These are phyloP conservation scores for Hemisphaericaspora nanyangensis DNA, from an alignment of 805 yeast genomes.

Conservation along the genomic window DNA sequence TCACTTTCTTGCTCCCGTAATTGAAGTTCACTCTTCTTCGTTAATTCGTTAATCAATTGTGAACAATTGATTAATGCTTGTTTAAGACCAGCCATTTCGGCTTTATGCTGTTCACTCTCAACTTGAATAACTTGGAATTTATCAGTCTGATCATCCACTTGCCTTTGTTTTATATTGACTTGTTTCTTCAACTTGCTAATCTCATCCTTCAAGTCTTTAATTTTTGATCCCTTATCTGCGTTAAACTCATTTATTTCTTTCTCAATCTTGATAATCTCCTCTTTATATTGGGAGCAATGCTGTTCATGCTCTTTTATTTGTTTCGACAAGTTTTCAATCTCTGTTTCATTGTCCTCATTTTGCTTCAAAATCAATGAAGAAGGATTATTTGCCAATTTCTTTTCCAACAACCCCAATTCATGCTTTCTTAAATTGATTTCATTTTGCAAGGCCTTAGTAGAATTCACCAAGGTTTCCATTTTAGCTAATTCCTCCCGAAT, in stretches of 20 bases:
- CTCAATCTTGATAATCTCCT: constrained; percentile 53
- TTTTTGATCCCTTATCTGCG: constrained; percentile 73
- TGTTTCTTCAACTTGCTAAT: constrained; percentile 30
- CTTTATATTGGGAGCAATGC: constrained; percentile 25
- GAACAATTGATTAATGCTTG: constrained; percentile 39
- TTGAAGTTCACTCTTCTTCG: constrained; percentile 5
- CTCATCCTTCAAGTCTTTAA: constrained; percentile 59
- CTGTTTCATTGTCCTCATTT: constrained; percentile 42
- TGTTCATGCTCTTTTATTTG: constrained; percentile 34
- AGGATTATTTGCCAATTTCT: constrained; percentile 52
- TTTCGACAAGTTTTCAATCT: constrained; percentile 40
- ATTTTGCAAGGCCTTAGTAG: constrained; percentile 55
- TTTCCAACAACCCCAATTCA: constrained; percentile 52
- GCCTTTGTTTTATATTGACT: constrained; percentile 38
- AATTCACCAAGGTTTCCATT: constrained; percentile 41
- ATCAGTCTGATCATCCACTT: constrained; percentile 46
- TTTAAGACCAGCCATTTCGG: constrained; percentile 48
- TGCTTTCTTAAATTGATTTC: constrained; percentile 56
- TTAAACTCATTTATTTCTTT: constrained; percentile 80
- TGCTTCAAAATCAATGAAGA: constrained; percentile 53
- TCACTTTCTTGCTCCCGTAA: constrained; percentile 14
- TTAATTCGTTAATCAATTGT: constrained; percentile 26
- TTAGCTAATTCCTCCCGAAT: constrained; percentile 38
- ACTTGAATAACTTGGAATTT: constrained; percentile 60
- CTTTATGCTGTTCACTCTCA: constrained; percentile 62